phyloP scores from a whole-genome alignment of 2,329 filamentous ascomycete species.

The Coleophoma crateriformis region DNA sequence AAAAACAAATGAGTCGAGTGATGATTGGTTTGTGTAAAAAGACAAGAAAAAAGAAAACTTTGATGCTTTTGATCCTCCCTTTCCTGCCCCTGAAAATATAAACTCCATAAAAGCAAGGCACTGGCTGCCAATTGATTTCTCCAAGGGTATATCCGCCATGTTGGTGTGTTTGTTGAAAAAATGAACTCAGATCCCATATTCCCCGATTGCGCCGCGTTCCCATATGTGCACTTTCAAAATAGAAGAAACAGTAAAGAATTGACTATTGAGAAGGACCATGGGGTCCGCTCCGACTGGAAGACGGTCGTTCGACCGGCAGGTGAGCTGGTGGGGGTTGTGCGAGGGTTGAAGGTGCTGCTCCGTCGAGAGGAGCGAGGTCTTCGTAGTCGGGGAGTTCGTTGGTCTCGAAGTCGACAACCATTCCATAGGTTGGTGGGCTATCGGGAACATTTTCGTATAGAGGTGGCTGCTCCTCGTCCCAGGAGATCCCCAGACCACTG shows the following conservation, averaged over 20 bases:
- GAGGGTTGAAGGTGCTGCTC: neutral
- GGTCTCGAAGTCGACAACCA: constrained; percentile 11
- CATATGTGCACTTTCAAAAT: neutral
- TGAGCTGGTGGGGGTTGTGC: neutral
- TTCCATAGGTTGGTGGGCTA: constrained; percentile 67
- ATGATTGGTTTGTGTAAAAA: no score
- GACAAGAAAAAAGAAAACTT: no score
- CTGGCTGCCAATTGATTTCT: no score
- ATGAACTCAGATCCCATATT: no score
- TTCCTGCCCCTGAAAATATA: no score
- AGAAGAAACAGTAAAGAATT: no score
- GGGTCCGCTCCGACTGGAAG: neutral
- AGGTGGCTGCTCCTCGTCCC: constrained; percentile 93
- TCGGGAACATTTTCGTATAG: constrained; percentile 90
- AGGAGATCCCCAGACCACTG: constrained; percentile 79
- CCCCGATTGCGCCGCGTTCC: neutral
- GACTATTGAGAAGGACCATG: no score
- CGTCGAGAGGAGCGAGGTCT: constrained; percentile 16
- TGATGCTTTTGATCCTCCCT: no score
- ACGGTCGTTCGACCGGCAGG: neutral
- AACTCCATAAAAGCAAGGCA: no score
- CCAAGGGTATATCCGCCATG: no score
- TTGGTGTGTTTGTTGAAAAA: no score
- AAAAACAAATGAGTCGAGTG: no score
- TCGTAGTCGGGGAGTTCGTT: constrained; percentile 24